These are phyloP conservation scores for Claviceps monticola DNA, from an alignment of 2,329 filamentous ascomycete species.

Conservation along the genomic window DNA sequence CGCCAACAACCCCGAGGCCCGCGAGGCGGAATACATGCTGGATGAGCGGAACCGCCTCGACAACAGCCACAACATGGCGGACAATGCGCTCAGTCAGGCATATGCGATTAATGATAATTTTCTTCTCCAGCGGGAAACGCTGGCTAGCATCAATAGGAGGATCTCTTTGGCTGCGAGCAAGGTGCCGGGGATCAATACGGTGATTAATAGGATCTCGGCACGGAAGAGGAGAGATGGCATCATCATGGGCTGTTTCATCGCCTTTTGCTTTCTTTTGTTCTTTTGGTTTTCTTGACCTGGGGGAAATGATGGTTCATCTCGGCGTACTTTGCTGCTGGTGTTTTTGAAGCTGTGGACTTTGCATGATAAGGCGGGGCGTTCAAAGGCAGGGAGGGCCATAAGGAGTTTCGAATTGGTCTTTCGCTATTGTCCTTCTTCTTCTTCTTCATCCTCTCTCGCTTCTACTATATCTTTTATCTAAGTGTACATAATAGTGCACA, in stretches of 20 bases:
- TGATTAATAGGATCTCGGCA: constrained; percentile 85
- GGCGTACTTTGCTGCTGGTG: not conserved
- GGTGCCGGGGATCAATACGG: constrained; percentile 80
- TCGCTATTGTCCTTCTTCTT: not conserved
- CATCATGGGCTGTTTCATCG: constrained; percentile 83
- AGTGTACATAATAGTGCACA: constrained; percentile 16
- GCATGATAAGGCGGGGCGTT: constrained; percentile 18
- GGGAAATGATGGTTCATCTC: not conserved
- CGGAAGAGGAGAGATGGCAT: constrained; percentile 93
- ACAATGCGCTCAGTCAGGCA: constrained; percentile 83
- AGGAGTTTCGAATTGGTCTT: constrained; percentile 21
- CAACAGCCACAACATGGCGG: constrained; percentile 76
- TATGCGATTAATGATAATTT: constrained; percentile 96
- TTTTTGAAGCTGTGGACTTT: constrained; percentile 6
- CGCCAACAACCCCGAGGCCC: constrained; percentile 62
- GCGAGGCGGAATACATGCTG: constrained; percentile 95
- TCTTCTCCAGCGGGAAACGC: constrained; percentile 68
- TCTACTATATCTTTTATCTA: not conserved
- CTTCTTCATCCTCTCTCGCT: not conserved
- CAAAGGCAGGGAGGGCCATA: not conserved
- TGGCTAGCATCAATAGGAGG: constrained; percentile 77
- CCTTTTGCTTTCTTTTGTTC: constrained; percentile 78
- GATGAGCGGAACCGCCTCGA: constrained; percentile 77
- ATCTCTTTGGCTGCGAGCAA: constrained; percentile 84
- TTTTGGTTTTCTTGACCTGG: constrained; percentile 53